phyloP scores from a whole-genome alignment of 345 rosid species.

The Hypericum androsaemum region DNA sequence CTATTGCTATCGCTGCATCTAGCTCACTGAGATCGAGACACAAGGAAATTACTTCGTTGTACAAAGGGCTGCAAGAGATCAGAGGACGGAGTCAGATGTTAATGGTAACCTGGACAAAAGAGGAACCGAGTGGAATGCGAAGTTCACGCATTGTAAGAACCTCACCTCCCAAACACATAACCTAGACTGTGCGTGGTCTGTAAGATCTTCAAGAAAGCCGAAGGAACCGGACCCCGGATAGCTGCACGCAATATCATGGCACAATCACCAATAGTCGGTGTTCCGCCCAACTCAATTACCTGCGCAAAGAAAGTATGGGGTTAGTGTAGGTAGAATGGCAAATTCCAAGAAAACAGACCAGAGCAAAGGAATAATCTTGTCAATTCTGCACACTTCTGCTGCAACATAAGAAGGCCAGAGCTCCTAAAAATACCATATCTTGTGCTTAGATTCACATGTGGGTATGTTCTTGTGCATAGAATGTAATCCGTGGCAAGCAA shows the following conservation, averaged over 20 bases:
- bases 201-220: slow-evolving; percentile 78
- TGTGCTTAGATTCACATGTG: no score
- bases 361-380: no score
- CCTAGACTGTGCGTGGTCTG: slow-evolving; percentile 70
- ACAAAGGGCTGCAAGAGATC: slow-evolving; percentile 56
- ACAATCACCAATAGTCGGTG: slow-evolving; percentile 80
- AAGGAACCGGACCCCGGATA: slow-evolving; percentile 76
- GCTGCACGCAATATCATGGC: slow-evolving; percentile 81
- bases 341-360: neutral
- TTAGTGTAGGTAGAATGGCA: neutral
- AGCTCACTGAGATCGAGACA: slow-evolving; percentile 83
- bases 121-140: no score
- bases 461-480: no score
- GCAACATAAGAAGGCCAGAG: no score
- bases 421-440: no score
- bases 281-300: slow-evolving; percentile 85
- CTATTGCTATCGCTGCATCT: slow-evolving; percentile 83
- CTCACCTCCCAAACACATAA: slow-evolving; percentile 74
- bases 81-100: slow-evolving; percentile 8
- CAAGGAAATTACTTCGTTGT: slow-evolving; percentile 64
- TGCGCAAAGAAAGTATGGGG: slow-evolving; percentile 12
- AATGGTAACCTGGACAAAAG: neutral
- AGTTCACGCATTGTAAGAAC: neutral
- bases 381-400: no score
- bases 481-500: neutral